Evolutionary conservation across 208 protist genomes (phyloP).

Genomic region (Strigomonas galati): DNA sequence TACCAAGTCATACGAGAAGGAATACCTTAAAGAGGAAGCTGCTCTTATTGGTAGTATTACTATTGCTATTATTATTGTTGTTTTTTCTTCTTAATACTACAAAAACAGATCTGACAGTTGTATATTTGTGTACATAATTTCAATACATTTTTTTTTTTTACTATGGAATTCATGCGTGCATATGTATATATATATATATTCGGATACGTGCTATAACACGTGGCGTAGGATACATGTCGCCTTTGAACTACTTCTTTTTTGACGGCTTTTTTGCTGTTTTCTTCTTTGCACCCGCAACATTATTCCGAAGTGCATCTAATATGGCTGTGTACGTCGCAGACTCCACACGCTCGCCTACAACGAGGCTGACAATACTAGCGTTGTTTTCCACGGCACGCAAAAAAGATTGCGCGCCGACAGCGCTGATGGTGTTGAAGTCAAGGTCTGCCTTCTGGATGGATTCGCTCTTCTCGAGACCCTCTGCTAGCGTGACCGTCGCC

Average conservation of each 20-base stretch:
- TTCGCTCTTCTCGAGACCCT: slow-evolving; percentile 59
- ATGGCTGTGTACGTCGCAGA: slow-evolving; percentile 59
- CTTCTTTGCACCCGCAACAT: slow-evolving; percentile 40
- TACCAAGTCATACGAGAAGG: no score
- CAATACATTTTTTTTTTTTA: no score
- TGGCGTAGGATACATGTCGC: no score
- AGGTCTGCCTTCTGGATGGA: slow-evolving; percentile 63
- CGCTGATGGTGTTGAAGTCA: slow-evolving; percentile 67
- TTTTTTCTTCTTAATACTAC: no score
- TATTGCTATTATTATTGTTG: no score
- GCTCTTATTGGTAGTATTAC: no score
- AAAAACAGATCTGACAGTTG: no score
- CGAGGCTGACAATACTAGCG: slow-evolving; percentile 36
- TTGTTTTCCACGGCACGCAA: slow-evolving; percentile 56
- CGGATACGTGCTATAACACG: no score
- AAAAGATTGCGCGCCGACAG: slow-evolving; percentile 41
- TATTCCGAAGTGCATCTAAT: slow-evolving; percentile 41
- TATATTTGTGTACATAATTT: no score
- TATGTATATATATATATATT: no score
- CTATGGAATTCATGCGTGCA: no score
- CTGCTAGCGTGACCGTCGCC: slow-evolving; percentile 70
- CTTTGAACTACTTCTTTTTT: background rate
- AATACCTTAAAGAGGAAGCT: no score
- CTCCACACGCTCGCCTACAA: slow-evolving; percentile 64
- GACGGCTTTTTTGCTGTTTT: slow-evolving; percentile 30